A percentile compares a stretch with the other conserved stretches of the same genome.
Evolutionary conservation across 345 rosid species (phyloP).

Genomic region (Pistacia vera): DNA sequence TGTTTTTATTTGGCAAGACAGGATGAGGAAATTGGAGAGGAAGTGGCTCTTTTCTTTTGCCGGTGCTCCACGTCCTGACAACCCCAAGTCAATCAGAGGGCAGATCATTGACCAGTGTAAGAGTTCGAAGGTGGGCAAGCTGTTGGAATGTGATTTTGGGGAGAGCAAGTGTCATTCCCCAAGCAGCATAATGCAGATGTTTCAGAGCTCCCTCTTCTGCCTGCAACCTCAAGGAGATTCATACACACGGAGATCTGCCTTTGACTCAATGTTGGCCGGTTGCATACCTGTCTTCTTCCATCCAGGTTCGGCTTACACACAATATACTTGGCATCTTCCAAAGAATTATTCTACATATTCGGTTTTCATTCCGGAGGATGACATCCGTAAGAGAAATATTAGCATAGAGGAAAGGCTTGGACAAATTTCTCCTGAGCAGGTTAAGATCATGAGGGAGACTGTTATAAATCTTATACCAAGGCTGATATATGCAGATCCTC

Average conservation of each 20-base stretch:
- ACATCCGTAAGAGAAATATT: constrained; percentile 65
- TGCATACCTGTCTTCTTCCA: constrained; percentile 94
- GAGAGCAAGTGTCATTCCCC: constrained; percentile 96
- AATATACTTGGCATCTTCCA: constrained; percentile 91
- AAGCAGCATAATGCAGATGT: constrained; percentile 86
- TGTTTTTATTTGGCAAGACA: constrained; percentile 76
- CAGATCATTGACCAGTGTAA: constrained; percentile 80
- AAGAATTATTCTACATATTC: constrained; percentile 82
- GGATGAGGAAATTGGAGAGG: constrained; percentile 81
- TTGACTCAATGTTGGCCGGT: constrained; percentile 85
- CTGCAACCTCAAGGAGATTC: constrained; percentile 95
- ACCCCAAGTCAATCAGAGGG: constrained; percentile 77
- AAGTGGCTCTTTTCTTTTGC: constrained; percentile 96
- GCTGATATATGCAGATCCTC: constrained; percentile 79
- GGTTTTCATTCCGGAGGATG: constrained; percentile 82
- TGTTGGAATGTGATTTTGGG: constrained; percentile 86
- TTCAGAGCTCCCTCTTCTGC: constrained; percentile 83
- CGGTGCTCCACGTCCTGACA: constrained; percentile 84
- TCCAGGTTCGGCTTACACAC: constrained; percentile 91
- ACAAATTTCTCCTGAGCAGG: constrained; percentile 71
- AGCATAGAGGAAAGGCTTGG: constrained; percentile 76
- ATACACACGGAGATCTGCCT: constrained; percentile 85
- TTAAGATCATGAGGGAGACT: constrained; percentile 70
- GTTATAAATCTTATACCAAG: constrained; percentile 73
- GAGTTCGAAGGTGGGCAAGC: constrained; percentile 54